Percentiles rank a stretch among this genome's conserved stretches.
These are phyloP conservation scores for Purpureocillium lavendulum DNA, from an alignment of 2,329 filamentous ascomycete species.

Conservation along the genomic window DNA sequence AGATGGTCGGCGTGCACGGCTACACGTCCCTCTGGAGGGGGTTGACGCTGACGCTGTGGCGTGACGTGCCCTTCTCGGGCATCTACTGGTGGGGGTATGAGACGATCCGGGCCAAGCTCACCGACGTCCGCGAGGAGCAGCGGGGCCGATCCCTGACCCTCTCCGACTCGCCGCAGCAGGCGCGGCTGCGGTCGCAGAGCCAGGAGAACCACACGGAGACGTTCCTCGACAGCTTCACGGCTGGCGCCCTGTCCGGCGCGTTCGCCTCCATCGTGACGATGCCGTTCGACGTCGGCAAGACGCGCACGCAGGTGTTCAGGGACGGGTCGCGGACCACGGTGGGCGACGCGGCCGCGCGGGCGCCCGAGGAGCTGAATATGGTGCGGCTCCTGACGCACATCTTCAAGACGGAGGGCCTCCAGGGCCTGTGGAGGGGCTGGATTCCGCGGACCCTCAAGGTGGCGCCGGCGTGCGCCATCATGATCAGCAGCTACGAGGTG, in stretches of 20 bases:
- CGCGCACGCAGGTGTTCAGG: slow-evolving; percentile 75
- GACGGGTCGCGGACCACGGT: slow-evolving; percentile 32
- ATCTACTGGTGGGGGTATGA: slow-evolving; percentile 99
- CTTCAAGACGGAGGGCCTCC: slow-evolving; percentile 71
- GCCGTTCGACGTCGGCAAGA: slow-evolving; percentile 97
- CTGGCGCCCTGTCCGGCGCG: slow-evolving; percentile 75
- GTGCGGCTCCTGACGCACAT: slow-evolving; percentile 83
- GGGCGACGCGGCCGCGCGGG: slow-evolving; percentile 24
- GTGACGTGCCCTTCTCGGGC: slow-evolving; percentile 93
- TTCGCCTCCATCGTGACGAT: slow-evolving; percentile 84
- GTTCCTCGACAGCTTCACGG: slow-evolving; percentile 81
- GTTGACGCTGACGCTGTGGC: slow-evolving; percentile 83
- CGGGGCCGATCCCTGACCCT: slow-evolving; percentile 29
- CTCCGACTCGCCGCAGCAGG: slow-evolving; percentile 29
- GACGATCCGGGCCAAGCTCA: slow-evolving; percentile 62
- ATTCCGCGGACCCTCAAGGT: slow-evolving; percentile 88
- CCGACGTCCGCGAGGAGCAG: slow-evolving; percentile 53
- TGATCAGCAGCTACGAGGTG: slow-evolving; percentile 97
- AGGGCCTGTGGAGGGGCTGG: slow-evolving; percentile 86
- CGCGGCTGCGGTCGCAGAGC: slow-evolving; percentile 49
- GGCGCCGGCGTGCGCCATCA: slow-evolving; percentile 93
- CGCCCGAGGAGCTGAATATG: slow-evolving; percentile 72
- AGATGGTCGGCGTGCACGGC: slow-evolving; percentile 72
- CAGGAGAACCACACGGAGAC: slow-evolving; percentile 66
- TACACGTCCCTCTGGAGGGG: slow-evolving; percentile 85